Conservation (phyloP, 1,284 basidiomycete genomes). For the Boletus subluridellus region DNA sequence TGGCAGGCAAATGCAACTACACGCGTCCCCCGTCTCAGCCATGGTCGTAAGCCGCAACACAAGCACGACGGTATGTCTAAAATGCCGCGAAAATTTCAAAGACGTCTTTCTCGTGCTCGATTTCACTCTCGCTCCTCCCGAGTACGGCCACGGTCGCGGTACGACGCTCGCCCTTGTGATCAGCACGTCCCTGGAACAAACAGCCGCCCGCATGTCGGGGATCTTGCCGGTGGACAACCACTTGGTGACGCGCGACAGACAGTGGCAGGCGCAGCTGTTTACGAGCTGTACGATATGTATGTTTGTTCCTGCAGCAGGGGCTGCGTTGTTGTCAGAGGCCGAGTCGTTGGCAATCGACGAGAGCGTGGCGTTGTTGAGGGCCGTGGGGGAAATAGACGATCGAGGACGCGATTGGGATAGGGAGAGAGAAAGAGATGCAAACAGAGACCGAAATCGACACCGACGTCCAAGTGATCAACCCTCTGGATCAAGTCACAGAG, state of each 20-base stretch:
- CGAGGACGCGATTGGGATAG: not conserved
- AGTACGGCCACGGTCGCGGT: not conserved
- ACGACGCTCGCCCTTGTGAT: conserved; percentile 17
- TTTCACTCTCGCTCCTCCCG: conserved; percentile 1
- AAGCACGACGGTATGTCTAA: conserved; percentile 19
- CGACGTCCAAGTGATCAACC: not conserved
- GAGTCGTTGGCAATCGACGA: conserved; percentile 11
- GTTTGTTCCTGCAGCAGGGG: conserved; percentile 35
- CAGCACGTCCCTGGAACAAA: conserved; percentile 37
- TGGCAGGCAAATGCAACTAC: conserved; percentile 25
- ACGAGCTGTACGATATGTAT: conserved; percentile 53
- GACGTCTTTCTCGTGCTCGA: conserved; percentile 26
- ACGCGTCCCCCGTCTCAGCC: conserved; percentile 15
- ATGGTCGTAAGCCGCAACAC: conserved; percentile 22
- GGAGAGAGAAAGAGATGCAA: not conserved
- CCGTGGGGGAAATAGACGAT: conserved; percentile 12
- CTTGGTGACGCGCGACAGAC: conserved; percentile 42
- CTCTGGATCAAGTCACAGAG: conserved; percentile 1
- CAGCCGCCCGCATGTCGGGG: conserved; percentile 44
- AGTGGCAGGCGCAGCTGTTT: conserved; percentile 61
- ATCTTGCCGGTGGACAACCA: conserved; percentile 48
- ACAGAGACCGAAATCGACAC: not conserved
- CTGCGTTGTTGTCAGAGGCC: not conserved
- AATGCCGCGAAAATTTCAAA: conserved; percentile 17
- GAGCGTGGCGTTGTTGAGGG: conserved; percentile 19